A percentile compares a stretch with the other conserved stretches of the same genome.
phyloP scores from a whole-genome alignment of 1,284 basidiomycete genomes.

The Porodaedalea pini region DNA sequence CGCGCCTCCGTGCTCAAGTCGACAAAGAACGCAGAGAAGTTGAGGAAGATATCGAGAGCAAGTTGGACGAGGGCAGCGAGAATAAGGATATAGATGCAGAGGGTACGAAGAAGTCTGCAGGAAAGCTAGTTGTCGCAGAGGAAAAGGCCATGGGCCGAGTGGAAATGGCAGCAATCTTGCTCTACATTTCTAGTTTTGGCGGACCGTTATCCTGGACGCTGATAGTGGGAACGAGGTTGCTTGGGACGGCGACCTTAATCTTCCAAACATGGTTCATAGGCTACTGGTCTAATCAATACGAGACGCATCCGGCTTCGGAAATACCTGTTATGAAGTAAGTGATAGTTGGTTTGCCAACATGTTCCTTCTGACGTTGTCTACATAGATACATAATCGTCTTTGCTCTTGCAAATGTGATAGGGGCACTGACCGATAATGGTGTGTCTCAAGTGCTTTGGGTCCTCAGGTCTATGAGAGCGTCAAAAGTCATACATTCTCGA shows the following conservation, averaged over 20 bases:
- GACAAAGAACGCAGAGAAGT: conserved; percentile 21
- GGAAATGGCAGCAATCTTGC: conserved; percentile 26
- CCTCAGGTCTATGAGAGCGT: background rate
- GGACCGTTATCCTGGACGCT: conserved; percentile 19
- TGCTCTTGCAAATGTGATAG: conserved; percentile 30
- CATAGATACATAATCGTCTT: conserved; percentile 25
- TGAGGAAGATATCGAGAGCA: conserved; percentile 18
- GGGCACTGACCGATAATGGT: background rate
- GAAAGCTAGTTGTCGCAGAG: conserved; percentile 38
- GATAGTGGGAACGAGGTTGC: background rate
- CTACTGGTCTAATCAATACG: conserved; percentile 38
- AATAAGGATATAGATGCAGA: conserved; percentile 2
- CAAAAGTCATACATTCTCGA: background rate
- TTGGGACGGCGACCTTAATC: background rate
- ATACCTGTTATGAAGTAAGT: conserved; percentile 41
- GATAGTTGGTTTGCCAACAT: too few species aligned
- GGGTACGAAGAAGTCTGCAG: conserved; percentile 22
- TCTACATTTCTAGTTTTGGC: conserved; percentile 20
- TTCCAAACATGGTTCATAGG: conserved; percentile 37
- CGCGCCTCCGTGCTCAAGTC: conserved; percentile 22
- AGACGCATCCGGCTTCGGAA: conserved; percentile 28
- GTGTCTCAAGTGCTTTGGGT: background rate
- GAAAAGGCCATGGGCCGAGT: conserved; percentile 42
- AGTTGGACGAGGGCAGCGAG: conserved; percentile 4
- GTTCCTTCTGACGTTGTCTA: conserved; percentile 13